Conservation (phyloP, 2,329 filamentous ascomycete species). For the Xylariaceae sp. region DNA sequence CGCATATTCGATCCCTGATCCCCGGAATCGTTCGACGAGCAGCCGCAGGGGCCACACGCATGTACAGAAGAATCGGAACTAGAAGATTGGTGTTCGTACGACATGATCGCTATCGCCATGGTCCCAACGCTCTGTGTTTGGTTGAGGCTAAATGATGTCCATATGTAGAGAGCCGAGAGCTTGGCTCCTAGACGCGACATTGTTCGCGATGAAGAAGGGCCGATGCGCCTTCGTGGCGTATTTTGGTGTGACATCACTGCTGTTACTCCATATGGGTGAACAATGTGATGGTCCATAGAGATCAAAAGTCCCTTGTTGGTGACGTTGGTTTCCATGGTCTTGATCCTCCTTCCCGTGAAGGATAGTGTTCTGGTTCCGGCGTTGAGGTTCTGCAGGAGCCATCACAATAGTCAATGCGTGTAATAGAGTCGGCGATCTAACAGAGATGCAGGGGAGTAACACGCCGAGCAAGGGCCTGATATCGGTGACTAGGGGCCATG, state of each 20-base stretch:
- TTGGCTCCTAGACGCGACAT: slow-evolving; percentile 10
- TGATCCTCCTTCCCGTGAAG: neutral
- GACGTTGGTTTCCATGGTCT: slow-evolving; percentile 2
- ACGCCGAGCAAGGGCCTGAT: slow-evolving; percentile 5
- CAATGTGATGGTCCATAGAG: slow-evolving; percentile 1
- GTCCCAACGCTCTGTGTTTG: too few relatives aligned
- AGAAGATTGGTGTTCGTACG: slow-evolving; percentile 4
- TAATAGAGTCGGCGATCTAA: slow-evolving; percentile 12
- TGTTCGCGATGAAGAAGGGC: slow-evolving; percentile 14
- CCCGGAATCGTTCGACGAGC: slow-evolving; percentile 6
- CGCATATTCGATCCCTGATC: slow-evolving; percentile 13
- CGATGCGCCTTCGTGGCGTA: slow-evolving; percentile 2
- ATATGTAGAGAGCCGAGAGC: slow-evolving; percentile 5
- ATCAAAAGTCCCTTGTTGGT: slow-evolving; percentile 3
- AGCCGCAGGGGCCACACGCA: slow-evolving; percentile 10
- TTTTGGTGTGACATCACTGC: slow-evolving; percentile 8
- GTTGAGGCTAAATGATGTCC: neutral
- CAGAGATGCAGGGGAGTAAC: slow-evolving; percentile 7
- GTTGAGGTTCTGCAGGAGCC: slow-evolving; percentile 2
- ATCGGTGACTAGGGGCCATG: neutral
- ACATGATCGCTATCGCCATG: slow-evolving; percentile 15
- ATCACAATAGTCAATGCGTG: neutral
- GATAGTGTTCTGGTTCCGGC: neutral
- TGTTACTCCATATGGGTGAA: slow-evolving; percentile 7
- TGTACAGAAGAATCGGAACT: neutral